Evolutionary conservation across 768 basidiomycete species (phyloP).

Genomic region (Amanita polypyramis): DNA sequence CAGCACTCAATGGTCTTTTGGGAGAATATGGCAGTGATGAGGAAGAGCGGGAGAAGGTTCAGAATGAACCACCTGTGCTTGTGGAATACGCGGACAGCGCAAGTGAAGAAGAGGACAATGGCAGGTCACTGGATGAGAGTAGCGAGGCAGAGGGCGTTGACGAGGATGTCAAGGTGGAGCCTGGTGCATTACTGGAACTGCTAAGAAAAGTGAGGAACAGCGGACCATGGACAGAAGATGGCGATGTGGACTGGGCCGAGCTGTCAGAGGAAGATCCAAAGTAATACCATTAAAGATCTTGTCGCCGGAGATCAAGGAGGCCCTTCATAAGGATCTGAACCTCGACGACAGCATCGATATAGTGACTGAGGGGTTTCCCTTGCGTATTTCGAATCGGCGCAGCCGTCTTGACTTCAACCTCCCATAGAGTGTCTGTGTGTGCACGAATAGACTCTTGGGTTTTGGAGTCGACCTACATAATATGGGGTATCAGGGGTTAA

Average conservation of each 20-base stretch:
- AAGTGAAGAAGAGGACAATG: constrained; percentile 10
- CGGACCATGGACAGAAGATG: constrained; percentile 14
- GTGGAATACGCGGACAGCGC: constrained; percentile 34
- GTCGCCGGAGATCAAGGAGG: constrained; percentile 63
- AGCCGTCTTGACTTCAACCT: constrained; percentile 82
- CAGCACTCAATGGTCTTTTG: constrained; percentile 45
- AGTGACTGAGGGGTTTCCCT: constrained; percentile 59
- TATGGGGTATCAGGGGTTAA: background rate
- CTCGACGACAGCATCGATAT: constrained; percentile 68
- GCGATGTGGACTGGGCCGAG: constrained; percentile 40
- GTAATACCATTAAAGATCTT: constrained; percentile 42
- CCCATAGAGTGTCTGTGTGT: constrained; percentile 76
- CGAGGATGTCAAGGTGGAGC: constrained; percentile 21
- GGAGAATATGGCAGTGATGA: constrained; percentile 51
- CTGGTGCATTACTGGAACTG: constrained; percentile 25
- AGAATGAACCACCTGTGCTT: constrained; percentile 25
- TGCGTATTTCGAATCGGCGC: constrained; percentile 69
- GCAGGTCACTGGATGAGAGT: background rate
- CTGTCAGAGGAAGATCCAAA: constrained; percentile 13
- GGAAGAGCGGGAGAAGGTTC: constrained; percentile 22
- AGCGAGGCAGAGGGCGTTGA: constrained; percentile 13
- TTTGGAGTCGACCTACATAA: constrained; percentile 54
- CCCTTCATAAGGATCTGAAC: constrained; percentile 82
- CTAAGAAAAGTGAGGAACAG: constrained; percentile 19
- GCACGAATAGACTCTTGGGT: constrained; percentile 69